Conservation (phyloP, 2,329 filamentous ascomycete genomes). For the Pyrenophora seminiperda region DNA sequence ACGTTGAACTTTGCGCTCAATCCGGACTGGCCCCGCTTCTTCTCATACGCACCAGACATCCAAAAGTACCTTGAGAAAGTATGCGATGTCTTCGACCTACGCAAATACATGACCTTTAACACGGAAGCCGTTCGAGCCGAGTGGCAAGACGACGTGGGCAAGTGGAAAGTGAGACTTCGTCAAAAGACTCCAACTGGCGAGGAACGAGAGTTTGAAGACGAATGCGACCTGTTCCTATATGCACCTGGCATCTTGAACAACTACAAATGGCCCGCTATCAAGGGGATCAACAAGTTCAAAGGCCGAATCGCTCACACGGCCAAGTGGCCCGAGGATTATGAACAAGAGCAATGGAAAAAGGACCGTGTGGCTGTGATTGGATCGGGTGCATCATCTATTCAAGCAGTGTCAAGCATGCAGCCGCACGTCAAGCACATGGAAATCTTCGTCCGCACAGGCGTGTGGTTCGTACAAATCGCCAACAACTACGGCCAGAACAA, state of each 20-base stretch:
- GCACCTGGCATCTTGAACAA: conserved; percentile 53
- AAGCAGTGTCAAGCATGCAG: conserved; percentile 56
- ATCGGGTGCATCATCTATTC: conserved; percentile 53
- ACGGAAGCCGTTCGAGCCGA: conserved; percentile 54
- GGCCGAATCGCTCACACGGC: conserved; percentile 53
- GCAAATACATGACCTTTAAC: conserved; percentile 60
- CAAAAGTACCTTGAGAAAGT: conserved; percentile 57
- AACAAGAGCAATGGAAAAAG: conserved; percentile 50
- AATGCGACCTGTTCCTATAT: conserved; percentile 53
- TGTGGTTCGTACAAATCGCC: conserved; percentile 54
- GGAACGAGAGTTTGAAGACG: conserved; percentile 49
- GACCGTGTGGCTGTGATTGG: conserved; percentile 53
- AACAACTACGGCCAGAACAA: conserved; percentile 54
- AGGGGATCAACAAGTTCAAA: conserved; percentile 54
- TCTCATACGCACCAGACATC: conserved; percentile 55
- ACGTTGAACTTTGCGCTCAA: conserved; percentile 53
- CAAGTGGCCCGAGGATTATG: conserved; percentile 54
- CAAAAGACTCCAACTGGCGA: conserved; percentile 46
- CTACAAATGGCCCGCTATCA: conserved; percentile 47
- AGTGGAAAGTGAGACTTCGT: conserved; percentile 58
- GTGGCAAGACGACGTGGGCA: conserved; percentile 56
- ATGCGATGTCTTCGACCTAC: conserved; percentile 55
- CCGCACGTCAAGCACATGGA: conserved; percentile 54
- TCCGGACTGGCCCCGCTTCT: conserved; percentile 56
- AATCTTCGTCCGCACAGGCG: conserved; percentile 54